These are phyloP conservation scores for Rhizopus delemar DNA, from an alignment of 371 early-diverging fungal species.

Conservation along the genomic window DNA sequence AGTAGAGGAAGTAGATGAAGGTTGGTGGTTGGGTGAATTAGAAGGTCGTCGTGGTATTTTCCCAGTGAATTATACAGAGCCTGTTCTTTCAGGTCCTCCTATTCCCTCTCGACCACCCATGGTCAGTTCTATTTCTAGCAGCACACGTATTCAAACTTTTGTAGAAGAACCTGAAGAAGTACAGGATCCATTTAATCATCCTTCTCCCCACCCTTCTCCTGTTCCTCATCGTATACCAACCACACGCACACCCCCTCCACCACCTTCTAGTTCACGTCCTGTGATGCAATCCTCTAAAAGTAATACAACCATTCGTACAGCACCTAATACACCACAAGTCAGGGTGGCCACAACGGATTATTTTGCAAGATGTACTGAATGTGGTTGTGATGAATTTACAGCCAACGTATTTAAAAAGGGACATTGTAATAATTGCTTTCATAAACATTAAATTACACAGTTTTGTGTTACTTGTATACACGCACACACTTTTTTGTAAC, in stretches of 20 bases:
- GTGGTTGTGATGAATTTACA: conserved; percentile 68
- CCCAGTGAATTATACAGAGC: conserved; percentile 81
- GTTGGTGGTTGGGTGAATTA: conserved; percentile 87
- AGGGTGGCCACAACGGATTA: conserved; percentile 3
- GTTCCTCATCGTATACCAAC: background rate
- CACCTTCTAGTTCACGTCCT: conserved; percentile 1
- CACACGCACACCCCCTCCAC: conserved; percentile 10
- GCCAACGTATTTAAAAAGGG: conserved; percentile 70
- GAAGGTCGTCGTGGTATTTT: conserved; percentile 69
- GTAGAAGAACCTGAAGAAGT: background rate
- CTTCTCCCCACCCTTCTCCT: background rate
- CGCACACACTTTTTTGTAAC: too few relatives aligned
- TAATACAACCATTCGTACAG: conserved; percentile 5
- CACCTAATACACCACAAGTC: conserved; percentile 14
- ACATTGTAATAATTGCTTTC: conserved; percentile 70
- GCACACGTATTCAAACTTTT: background rate
- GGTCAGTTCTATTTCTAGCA: background rate
- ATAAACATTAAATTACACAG: conserved; percentile 47
- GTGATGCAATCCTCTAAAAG: conserved; percentile 4
- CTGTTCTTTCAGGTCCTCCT: conserved; percentile 10
- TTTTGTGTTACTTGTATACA: too few relatives aligned
- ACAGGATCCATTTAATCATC: background rate
- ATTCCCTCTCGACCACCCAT: conserved; percentile 1
- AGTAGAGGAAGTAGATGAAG: conserved; percentile 75
- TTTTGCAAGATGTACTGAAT: conserved; percentile 34